phyloP scores from a whole-genome alignment of 352 stramenopile species.

The Pythium vanterpoolii region DNA sequence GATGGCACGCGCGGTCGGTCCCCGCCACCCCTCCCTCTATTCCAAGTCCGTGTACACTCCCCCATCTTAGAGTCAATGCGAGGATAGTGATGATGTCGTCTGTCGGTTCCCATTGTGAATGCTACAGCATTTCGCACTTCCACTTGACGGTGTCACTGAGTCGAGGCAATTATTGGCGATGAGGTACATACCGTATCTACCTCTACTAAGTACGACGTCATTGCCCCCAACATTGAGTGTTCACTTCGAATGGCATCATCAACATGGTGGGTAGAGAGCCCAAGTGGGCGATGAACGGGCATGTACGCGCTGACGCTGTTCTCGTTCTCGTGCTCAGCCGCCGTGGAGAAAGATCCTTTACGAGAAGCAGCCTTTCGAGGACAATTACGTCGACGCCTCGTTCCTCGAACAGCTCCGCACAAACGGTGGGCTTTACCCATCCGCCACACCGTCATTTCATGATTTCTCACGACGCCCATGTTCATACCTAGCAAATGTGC shows the following conservation, averaged over 20 bases:
- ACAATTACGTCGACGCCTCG: constrained; percentile 88
- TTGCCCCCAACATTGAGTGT: not conserved
- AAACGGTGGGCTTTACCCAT: constrained; percentile 50
- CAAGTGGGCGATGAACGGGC: not conserved
- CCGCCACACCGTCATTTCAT: not conserved
- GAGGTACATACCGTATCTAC: too few species aligned
- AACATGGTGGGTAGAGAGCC: constrained; percentile 8
- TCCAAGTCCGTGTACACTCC: not conserved
- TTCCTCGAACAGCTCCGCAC: constrained; percentile 91
- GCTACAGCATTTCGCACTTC: not conserved
- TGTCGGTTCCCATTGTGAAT: not conserved
- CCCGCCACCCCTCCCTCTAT: constrained; percentile 14
- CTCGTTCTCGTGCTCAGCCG: not conserved
- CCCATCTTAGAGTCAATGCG: not conserved
- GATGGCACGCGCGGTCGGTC: constrained; percentile 26
- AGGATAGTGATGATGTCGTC: too few species aligned
- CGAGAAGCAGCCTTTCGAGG: constrained; percentile 81
- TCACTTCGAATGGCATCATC: not conserved
- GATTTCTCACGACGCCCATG: not conserved
- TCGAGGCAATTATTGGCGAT: constrained; percentile 9
- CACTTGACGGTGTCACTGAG: not conserved
- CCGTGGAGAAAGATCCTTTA: constrained; percentile 88
- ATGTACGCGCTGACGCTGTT: not conserved
- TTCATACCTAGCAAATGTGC: constrained; percentile 57
- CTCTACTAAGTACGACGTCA: not conserved